Evolutionary conservation across 768 basidiomycete genomes (phyloP).

Genomic region (Pulveroboletus sp.): DNA sequence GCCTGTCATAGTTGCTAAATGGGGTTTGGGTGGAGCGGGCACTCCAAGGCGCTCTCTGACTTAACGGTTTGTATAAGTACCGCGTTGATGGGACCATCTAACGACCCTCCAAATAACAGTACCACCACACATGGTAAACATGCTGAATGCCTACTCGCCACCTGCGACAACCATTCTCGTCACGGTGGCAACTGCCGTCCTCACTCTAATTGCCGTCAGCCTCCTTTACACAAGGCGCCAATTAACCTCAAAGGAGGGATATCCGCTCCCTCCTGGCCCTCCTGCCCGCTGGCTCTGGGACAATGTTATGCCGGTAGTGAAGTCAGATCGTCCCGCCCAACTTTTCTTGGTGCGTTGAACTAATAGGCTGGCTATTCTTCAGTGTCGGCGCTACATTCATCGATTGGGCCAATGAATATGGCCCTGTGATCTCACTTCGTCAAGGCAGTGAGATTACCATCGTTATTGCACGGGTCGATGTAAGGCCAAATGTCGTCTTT

Average conservation of each 20-base stretch:
- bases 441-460: slow-evolving; percentile 35
- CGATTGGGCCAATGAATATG: slow-evolving; percentile 52
- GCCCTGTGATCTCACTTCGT: slow-evolving; percentile 52
- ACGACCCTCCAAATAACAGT: too few relatives aligned
- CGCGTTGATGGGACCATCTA: too few relatives aligned
- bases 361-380: neutral
- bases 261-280: slow-evolving; percentile 17
- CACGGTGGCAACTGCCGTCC: neutral
- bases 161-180: neutral
- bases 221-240: neutral
- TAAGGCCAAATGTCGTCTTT: neutral
- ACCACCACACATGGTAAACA: neutral
- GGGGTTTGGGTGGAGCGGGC: too few relatives aligned
- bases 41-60: too few relatives aligned
- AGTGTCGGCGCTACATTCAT: slow-evolving; percentile 34
- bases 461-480: slow-evolving; percentile 17
- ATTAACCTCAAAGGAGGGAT: slow-evolving; percentile 2
- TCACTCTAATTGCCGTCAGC: neutral
- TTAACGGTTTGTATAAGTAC: too few relatives aligned
- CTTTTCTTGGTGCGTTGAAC: neutral
- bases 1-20: too few relatives aligned
- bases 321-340: slow-evolving; percentile 3
- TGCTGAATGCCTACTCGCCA: neutral
- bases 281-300: slow-evolving; percentile 7
- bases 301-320: slow-evolving; percentile 1